Evolutionary conservation across 169 alveolate species (phyloP).

Genomic region (Cryptosporidium felis): DNA sequence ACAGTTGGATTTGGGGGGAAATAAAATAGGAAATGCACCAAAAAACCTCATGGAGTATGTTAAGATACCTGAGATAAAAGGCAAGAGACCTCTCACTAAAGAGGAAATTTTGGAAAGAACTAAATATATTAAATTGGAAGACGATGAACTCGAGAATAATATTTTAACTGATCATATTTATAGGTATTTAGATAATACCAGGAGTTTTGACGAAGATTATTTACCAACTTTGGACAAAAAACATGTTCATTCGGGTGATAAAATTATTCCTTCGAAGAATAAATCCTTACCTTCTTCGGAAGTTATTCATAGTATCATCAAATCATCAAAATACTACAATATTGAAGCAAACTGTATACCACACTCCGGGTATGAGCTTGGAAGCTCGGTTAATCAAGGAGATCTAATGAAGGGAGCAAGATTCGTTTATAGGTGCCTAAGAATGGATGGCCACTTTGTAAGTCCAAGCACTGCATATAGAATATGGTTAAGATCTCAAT

Average conservation of each 20-base stretch:
- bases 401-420: conserved; percentile 58
- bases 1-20: neutral
- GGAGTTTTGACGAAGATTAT: neutral
- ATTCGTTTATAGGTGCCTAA: conserved; percentile 66
- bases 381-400: conserved; percentile 6
- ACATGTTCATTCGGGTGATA: neutral
- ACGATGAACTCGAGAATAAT: conserved; percentile 7
- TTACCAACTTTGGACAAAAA: neutral
- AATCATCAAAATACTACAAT: conserved; percentile 41
- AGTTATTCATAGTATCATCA: conserved; percentile 46
- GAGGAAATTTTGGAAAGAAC: conserved; percentile 35
- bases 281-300: neutral
- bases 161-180: neutral
- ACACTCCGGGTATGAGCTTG: conserved; percentile 16
- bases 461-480: conserved; percentile 46
- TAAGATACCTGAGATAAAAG: conserved; percentile 31
- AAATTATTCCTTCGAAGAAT: neutral
- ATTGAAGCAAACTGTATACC: conserved; percentile 61
- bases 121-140: conserved; percentile 21
- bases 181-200: neutral
- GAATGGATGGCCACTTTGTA: conserved; percentile 68
- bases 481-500: conserved; percentile 61
- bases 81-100: neutral
- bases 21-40: neutral
- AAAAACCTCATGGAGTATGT: neutral